Base-by-base conservation (phyloP, 768 basidiomycete genomes). In the Trametes villosa region DNA sequence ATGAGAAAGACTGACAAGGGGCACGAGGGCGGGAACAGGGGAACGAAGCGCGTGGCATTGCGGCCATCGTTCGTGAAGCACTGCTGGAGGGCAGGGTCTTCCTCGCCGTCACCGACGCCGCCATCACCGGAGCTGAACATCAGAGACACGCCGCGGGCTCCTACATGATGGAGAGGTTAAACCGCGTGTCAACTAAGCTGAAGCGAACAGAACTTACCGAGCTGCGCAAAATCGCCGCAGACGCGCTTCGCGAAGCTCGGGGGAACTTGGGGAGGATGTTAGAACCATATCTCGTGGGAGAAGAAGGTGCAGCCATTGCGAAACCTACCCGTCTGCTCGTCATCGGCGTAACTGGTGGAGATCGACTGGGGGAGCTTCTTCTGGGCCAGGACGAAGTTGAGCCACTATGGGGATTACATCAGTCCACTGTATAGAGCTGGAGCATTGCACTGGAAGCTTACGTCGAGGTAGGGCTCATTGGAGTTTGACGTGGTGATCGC, bases 271-370 rank as follows among this genome's bases (percentile, higher is more conserved):
- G 30, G 45, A 2, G 47, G 5, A 4, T 11, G 33, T 54, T 22
- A 64, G 41, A 54, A 30, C 22, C 50, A 77, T 67, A 12, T 4
- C 22, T 3, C 8, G 15, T 56, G 63, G 86, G 88, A 8, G 78
- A 78, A 33, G 13, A 48, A 84, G 81, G 3, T 18, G 46, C 4
- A 85, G 82, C 60, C 20, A 33, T 17, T 29, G 36, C 53, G 31
- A 11, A 33, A 20, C 65, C 17, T 58, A 86, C 87, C 83, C 29
- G 87, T 85, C 68, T 88, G 88, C 57, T 92, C 90, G 59, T 84
- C 80, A 47, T 91, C 89, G 4, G 81, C 86, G 68, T 91, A 91
- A 63, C 86, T 88, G 0, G 87, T 90, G 0, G 87, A 87, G 40
- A 92, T 88, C 6, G 83, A 77, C 62, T 83, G 79, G 15, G 88